Percentiles rank a stretch among this genome's conserved stretches.
Conservation (phyloP, 1,284 basidiomycete species). For the Marasmius fiardii region DNA sequence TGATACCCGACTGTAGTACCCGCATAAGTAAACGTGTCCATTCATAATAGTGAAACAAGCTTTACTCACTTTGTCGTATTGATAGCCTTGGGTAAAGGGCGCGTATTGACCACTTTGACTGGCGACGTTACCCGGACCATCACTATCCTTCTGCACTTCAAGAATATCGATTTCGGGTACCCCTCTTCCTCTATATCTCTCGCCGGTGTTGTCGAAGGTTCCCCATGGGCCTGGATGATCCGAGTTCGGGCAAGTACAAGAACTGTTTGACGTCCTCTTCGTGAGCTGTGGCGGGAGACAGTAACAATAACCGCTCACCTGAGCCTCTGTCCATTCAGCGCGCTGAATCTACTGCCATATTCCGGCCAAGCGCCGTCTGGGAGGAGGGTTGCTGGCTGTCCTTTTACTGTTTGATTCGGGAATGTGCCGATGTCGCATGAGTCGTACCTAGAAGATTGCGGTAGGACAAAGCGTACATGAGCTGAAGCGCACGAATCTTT, state of each 20-base stretch:
- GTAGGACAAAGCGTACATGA: too few relatives aligned
- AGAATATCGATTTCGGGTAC: slow-evolving; percentile 86
- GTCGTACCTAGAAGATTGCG: slow-evolving; percentile 68
- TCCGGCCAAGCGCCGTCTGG: slow-evolving; percentile 41
- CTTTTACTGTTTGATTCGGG: slow-evolving; percentile 61
- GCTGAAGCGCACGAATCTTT: too few relatives aligned
- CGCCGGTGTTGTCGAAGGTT: slow-evolving; percentile 14
- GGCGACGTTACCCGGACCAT: slow-evolving; percentile 43
- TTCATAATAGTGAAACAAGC: neutral
- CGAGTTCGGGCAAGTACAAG: slow-evolving; percentile 39
- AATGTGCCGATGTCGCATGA: slow-evolving; percentile 78
- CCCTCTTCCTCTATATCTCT: slow-evolving; percentile 54
- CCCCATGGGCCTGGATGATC: slow-evolving; percentile 45
- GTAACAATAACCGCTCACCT: slow-evolving; percentile 45
- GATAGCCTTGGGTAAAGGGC: slow-evolving; percentile 59
- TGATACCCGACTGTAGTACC: slow-evolving; percentile 42
- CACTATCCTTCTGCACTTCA: slow-evolving; percentile 66
- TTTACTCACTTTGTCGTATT: slow-evolving; percentile 32
- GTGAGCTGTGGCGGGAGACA: slow-evolving; percentile 31
- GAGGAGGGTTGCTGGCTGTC: slow-evolving; percentile 51
- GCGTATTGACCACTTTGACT: slow-evolving; percentile 69
- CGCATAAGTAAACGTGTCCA: neutral
- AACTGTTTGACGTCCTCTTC: slow-evolving; percentile 27
- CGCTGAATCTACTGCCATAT: slow-evolving; percentile 53
- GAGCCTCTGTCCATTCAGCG: slow-evolving; percentile 62